Evolutionary conservation across 1,284 basidiomycete genomes (phyloP).

Genomic region (Trichosporon sp.): DNA sequence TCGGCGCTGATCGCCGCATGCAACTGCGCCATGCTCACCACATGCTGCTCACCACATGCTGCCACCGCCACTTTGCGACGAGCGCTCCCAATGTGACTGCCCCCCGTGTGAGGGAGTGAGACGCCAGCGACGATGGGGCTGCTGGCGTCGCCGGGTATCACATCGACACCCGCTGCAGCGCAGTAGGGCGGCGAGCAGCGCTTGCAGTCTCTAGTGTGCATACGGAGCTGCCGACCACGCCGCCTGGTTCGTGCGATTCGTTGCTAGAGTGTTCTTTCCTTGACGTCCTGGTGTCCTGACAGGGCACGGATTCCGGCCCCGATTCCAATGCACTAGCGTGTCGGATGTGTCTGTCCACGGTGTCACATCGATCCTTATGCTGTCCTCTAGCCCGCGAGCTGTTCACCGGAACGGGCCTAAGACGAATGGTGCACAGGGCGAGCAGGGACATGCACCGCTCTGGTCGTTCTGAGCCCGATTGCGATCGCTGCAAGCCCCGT

Average conservation of each 20-base stretch:
- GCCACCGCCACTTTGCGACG: neutral
- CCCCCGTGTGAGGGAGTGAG: neutral
- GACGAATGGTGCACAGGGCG: neutral
- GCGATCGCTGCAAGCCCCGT: neutral
- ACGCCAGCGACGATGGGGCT: too few species aligned
- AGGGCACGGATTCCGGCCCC: neutral
- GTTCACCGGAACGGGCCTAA: neutral
- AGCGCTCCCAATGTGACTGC: neutral
- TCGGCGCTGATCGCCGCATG: neutral
- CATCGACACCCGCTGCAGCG: too few species aligned
- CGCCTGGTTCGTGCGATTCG: neutral
- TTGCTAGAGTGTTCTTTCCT: neutral
- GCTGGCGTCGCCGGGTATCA: too few species aligned
- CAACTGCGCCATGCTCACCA: too few species aligned
- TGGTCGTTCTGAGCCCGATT: neutral
- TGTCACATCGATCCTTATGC: neutral
- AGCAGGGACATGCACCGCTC: neutral
- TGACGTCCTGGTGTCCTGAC: neutral
- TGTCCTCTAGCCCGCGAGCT: neutral
- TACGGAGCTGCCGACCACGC: neutral
- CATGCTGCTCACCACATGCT: neutral
- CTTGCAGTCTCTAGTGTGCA: neutral
- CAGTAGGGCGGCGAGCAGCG: neutral
- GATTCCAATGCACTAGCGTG: neutral
- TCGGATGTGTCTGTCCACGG: neutral